phyloP scores from a whole-genome alignment of 2,329 filamentous ascomycete species.

The Fusarium proliferatum region DNA sequence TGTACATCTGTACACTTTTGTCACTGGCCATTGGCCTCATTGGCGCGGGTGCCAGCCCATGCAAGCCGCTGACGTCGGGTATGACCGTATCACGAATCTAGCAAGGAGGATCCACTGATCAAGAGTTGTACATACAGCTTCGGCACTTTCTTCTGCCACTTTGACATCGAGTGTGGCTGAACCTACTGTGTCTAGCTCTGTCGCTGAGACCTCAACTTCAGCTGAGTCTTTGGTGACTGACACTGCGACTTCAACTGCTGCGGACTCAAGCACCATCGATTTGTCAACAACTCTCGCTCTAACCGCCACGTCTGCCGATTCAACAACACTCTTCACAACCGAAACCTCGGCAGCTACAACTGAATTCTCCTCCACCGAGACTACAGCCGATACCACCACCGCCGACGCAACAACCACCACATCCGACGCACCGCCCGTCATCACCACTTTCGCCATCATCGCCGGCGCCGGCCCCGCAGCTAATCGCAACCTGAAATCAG shows the following conservation, averaged over 20 bases:
- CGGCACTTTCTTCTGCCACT: fast-evolving
- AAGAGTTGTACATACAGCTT: not conserved
- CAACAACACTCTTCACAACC: not conserved
- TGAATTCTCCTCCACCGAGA: not conserved
- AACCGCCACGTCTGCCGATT: not conserved
- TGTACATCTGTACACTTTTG: fast-evolving
- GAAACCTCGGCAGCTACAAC: not conserved
- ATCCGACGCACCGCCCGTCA: not conserved
- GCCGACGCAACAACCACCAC: not conserved
- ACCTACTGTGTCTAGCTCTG: not conserved
- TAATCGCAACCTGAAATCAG: not conserved
- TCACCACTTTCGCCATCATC: not conserved
- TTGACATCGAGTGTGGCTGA: not conserved
- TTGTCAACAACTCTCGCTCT: not conserved
- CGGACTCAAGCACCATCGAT: not conserved
- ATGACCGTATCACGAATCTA: not conserved
- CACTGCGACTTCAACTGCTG: not conserved
- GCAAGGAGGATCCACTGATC: not conserved
- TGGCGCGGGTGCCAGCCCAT: not conserved
- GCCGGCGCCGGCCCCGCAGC: not conserved
- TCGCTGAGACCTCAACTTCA: not conserved
- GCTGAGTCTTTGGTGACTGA: not conserved
- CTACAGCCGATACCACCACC: not conserved
- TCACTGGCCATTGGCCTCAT: not conserved
- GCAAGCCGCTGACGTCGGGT: not conserved